A percentile compares a stretch with the other conserved stretches of the same genome.
These are phyloP conservation scores for Starmera pachycereana DNA, from an alignment of 805 yeast species.

Conservation along the genomic window DNA sequence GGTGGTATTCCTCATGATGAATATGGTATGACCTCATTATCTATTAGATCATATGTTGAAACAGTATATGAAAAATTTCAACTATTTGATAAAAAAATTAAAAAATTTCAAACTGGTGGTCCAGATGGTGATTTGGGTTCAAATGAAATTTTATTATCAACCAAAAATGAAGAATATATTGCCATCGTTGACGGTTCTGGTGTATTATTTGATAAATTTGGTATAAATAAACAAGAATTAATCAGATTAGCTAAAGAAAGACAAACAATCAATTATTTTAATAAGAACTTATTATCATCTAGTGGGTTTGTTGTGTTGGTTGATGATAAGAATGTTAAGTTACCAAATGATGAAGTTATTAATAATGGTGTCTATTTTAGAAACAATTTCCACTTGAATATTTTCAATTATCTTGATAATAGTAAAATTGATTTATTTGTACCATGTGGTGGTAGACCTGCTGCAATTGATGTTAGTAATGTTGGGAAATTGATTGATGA, in stretches of 20 bases:
- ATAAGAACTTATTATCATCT: conserved; percentile 52
- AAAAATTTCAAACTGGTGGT: conserved; percentile 94
- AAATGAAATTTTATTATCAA: conserved; percentile 82
- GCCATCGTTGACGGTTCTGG: conserved; percentile 95
- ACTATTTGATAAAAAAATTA: conserved; percentile 46
- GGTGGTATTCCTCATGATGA: conserved; percentile 99
- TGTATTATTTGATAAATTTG: conserved; percentile 85
- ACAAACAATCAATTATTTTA: conserved; percentile 61
- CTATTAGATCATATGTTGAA: conserved; percentile 86
- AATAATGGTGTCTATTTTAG: conserved; percentile 85
- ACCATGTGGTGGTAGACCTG: conserved; percentile 99
- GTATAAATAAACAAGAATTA: conserved; percentile 74
- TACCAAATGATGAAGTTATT: conserved; percentile 70
- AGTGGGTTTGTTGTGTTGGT: conserved; percentile 77
- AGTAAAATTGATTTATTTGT: conserved; percentile 75
- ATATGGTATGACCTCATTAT: conserved; percentile 94
- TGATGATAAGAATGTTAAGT: conserved; percentile 68
- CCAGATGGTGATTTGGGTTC: conserved; percentile 98
- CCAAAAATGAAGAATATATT: conserved; percentile 66
- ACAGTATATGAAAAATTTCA: conserved; percentile 74
- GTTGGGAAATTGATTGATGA: conserved; percentile 62
- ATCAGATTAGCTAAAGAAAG: conserved; percentile 69
- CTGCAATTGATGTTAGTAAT: conserved; percentile 82
- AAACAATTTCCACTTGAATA: conserved; percentile 76
- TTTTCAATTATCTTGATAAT: conserved; percentile 43